phyloP scores from a whole-genome alignment of 345 rosid genomes.

The Gossypium longicalyx region DNA sequence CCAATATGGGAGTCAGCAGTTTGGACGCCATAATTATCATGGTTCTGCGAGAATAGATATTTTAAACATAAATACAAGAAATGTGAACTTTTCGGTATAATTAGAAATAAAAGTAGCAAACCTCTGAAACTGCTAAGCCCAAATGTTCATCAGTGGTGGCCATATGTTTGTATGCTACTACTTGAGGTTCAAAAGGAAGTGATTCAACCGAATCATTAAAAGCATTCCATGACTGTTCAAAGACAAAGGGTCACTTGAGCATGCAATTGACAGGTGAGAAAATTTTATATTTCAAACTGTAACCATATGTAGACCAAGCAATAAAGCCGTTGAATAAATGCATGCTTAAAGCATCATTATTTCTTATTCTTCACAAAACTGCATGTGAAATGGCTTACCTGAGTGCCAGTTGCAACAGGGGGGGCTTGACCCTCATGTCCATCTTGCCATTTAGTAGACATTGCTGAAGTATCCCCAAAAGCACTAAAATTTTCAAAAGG shows the following conservation, averaged over 20 bases:
- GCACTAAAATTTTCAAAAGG: slow-evolving; percentile 34
- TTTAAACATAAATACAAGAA: slow-evolving; percentile 21
- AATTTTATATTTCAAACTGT: slow-evolving; percentile 10
- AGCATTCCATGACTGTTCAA: slow-evolving; percentile 79
- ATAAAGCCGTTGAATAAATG: background rate
- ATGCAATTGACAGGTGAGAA: background rate
- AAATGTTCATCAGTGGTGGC: slow-evolving; percentile 39
- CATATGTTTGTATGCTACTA: slow-evolving; percentile 29
- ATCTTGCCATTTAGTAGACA: slow-evolving; percentile 48
- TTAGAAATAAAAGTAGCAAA: slow-evolving; percentile 25
- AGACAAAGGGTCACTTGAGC: slow-evolving; percentile 15
- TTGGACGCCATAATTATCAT: slow-evolving; percentile 28
- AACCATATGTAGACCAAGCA: background rate
- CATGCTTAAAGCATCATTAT: background rate
- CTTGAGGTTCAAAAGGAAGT: slow-evolving; percentile 34
- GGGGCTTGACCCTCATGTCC: slow-evolving; percentile 31
- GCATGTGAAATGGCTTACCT: slow-evolving; percentile 38
- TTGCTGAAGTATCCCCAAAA: slow-evolving; percentile 33
- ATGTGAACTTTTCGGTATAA: slow-evolving; percentile 1
- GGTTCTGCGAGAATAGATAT: slow-evolving; percentile 32
- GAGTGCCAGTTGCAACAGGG: slow-evolving; percentile 25
- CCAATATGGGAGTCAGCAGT: slow-evolving; percentile 25
- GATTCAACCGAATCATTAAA: slow-evolving; percentile 41
- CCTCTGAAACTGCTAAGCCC: slow-evolving; percentile 41
- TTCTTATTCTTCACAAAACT: background rate